Conservation (phyloP, 352 stramenopile species). For the Globisporangium spiculum region DNA sequence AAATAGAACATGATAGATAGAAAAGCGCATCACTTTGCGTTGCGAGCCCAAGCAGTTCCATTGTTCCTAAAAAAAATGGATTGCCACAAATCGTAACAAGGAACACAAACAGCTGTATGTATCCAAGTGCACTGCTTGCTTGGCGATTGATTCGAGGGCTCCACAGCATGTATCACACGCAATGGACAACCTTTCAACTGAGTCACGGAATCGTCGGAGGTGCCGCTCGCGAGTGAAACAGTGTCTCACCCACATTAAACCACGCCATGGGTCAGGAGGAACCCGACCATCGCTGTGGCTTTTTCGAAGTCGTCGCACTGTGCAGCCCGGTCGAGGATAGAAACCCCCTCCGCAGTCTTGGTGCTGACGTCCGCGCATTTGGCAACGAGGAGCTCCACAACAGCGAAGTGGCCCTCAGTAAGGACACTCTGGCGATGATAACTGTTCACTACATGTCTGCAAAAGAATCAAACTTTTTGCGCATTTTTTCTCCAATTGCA, state of each 20-base stretch:
- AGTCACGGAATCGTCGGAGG: no score
- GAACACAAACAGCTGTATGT: background rate
- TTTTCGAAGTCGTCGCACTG: background rate
- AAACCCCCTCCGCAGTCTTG: conserved; percentile 3
- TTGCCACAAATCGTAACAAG: background rate
- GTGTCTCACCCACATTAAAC: no score
- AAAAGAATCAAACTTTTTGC: no score
- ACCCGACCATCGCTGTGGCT: background rate
- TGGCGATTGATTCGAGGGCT: no score
- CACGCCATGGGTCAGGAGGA: conserved; percentile 6
- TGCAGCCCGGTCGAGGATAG: background rate
- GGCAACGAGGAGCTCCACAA: conserved; percentile 9
- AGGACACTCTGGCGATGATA: no score
- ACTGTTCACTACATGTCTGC: no score
- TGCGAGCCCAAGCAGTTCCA: background rate
- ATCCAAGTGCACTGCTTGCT: background rate
- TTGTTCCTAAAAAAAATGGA: background rate
- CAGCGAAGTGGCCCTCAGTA: background rate
- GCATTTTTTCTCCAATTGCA: no score
- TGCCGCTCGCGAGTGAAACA: no score
- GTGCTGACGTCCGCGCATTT: conserved; percentile 6
- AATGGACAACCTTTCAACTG: no score
- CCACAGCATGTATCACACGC: no score
- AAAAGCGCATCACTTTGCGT: background rate
- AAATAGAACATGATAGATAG: conserved; percentile 7